phyloP scores from a whole-genome alignment of 1,139 yeast species.

The Arxiozyma bovina region DNA sequence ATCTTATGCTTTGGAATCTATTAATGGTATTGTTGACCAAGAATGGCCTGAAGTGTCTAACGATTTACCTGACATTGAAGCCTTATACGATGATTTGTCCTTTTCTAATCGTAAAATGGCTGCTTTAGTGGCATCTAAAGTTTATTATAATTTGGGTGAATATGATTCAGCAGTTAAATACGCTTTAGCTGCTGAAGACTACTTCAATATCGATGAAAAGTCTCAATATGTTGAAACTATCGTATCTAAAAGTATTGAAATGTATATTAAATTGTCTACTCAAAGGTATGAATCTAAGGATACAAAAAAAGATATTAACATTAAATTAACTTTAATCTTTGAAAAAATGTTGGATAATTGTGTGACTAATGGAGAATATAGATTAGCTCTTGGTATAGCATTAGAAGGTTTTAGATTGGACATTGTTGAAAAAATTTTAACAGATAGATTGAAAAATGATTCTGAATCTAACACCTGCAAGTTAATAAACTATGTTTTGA shows the following conservation, averaged over 20 bases:
- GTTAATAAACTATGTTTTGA: slow-evolving; percentile 65
- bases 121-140: slow-evolving; percentile 87
- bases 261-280: slow-evolving; percentile 62
- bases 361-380: slow-evolving; percentile 58
- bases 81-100: slow-evolving; percentile 72
- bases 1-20: slow-evolving; percentile 73
- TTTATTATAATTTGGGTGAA: slow-evolving; percentile 91
- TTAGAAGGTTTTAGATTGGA: slow-evolving; percentile 84
- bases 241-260: slow-evolving; percentile 83
- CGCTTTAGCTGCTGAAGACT: slow-evolving; percentile 73
- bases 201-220: slow-evolving; percentile 58
- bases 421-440: slow-evolving; percentile 57
- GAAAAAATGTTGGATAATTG: slow-evolving; percentile 84
- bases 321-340: slow-evolving; percentile 58
- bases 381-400: slow-evolving; percentile 84
- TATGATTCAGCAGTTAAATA: slow-evolving; percentile 84
- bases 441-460: slow-evolving; percentile 36
- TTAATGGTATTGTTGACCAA: slow-evolving; percentile 78
- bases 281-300: slow-evolving; percentile 33
- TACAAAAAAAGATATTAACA: slow-evolving; percentile 42
- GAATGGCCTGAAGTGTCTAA: slow-evolving; percentile 98
- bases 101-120: slow-evolving; percentile 77
- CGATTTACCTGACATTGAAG: slow-evolving; percentile 76
- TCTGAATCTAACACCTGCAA: slow-evolving; percentile 45
- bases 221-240: slow-evolving; percentile 91